Evolutionary conservation across 2,329 filamentous ascomycete species (phyloP).

Genomic region (Aspergillaceae sp.): DNA sequence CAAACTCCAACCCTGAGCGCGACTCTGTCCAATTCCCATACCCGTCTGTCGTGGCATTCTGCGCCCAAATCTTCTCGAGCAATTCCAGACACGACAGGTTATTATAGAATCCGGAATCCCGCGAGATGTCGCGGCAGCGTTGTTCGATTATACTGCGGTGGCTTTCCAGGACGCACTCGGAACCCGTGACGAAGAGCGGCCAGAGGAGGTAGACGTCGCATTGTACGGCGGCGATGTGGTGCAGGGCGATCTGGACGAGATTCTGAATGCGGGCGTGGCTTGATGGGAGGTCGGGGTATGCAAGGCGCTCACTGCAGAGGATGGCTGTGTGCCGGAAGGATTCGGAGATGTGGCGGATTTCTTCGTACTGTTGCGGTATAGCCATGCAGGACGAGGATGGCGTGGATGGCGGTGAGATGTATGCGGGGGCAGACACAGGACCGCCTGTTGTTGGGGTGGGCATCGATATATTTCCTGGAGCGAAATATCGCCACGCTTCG

Average conservation of each 20-base stretch:
- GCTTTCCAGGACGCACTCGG: conserved; percentile 73
- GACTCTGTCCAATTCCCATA: neutral
- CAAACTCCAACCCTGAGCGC: neutral
- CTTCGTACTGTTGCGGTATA: conserved; percentile 56
- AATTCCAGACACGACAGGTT: conserved; percentile 80
- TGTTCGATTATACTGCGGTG: conserved; percentile 71
- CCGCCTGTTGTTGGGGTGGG: neutral
- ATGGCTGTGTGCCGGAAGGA: conserved; percentile 84
- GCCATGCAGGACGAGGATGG: conserved; percentile 21
- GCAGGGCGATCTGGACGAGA: conserved; percentile 71
- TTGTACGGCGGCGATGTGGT: conserved; percentile 72
- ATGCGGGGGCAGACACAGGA: conserved; percentile 8
- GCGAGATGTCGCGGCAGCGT: conserved; percentile 78
- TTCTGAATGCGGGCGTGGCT: conserved; percentile 71
- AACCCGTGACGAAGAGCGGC: conserved; percentile 85
- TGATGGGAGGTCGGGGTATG: conserved; percentile 64
- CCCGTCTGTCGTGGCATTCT: conserved; percentile 10
- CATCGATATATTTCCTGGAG: conserved; percentile 11
- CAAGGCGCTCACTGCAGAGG: conserved; percentile 81
- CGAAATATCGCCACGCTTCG: conserved; percentile 70
- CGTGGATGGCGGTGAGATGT: conserved; percentile 21
- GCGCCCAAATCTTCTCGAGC: conserved; percentile 73
- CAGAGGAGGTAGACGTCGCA: conserved; percentile 84
- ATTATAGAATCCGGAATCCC: conserved; percentile 85
- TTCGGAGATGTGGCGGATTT: conserved; percentile 75